A percentile compares a stretch with the other conserved stretches of the same genome.
phyloP scores from a whole-genome alignment of 2,329 filamentous ascomycete species.

The Hypoxylon sp. region DNA sequence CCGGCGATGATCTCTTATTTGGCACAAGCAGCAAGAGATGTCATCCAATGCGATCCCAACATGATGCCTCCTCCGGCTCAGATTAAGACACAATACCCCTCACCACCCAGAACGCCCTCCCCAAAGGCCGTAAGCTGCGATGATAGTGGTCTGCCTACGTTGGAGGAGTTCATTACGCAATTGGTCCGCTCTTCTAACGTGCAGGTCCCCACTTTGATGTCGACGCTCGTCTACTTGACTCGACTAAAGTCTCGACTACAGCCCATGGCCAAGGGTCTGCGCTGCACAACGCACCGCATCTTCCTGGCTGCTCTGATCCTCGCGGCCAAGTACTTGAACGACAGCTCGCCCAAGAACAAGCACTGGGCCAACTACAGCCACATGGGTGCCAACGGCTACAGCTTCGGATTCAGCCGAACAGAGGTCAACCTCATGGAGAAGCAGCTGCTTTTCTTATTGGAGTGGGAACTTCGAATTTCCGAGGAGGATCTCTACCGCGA shows the following conservation, averaged over 20 bases:
- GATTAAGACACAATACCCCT: constrained; percentile 52
- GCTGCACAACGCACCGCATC: constrained; percentile 96
- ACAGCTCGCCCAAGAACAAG: constrained; percentile 99
- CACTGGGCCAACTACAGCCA: constrained; percentile 96
- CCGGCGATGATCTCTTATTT: constrained; percentile 81
- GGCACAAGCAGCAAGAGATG: constrained; percentile 75
- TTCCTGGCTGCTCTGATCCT: constrained; percentile 88
- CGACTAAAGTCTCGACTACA: constrained; percentile 86
- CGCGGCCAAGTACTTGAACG: constrained; percentile 96
- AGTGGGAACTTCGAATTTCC: constrained; percentile 91
- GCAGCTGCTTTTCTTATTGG: constrained; percentile 91
- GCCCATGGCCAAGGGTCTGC: constrained; percentile 93
- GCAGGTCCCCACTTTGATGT: constrained; percentile 97
- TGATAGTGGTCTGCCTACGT: constrained; percentile 72
- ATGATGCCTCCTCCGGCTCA: constrained; percentile 60
- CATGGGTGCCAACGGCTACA: constrained; percentile 69
- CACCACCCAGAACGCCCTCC: constrained; percentile 60
- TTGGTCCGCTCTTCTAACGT: constrained; percentile 94
- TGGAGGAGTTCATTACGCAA: constrained; percentile 91
- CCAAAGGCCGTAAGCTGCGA: constrained; percentile 55
- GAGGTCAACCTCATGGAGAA: constrained; percentile 99
- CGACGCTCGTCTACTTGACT: constrained; percentile 90
- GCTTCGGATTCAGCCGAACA: constrained; percentile 90
- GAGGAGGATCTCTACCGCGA: constrained; percentile 87
- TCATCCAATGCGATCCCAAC: constrained; percentile 79